Base-by-base conservation (phyloP, 441 rosid genomes). In the Sinapis alba region DNA sequence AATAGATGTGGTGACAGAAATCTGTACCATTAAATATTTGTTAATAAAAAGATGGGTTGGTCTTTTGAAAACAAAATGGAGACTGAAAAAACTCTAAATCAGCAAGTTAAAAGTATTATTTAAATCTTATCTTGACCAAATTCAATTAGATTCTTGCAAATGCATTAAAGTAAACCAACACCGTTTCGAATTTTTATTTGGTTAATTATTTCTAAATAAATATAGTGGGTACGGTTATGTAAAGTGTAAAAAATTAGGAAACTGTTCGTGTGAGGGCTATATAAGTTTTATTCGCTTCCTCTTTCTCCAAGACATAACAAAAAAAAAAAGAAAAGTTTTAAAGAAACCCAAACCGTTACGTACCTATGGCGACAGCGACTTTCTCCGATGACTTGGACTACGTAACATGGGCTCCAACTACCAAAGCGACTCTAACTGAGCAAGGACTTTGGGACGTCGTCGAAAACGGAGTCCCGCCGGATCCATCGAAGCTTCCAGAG, bases 401-500 rank as follows among this genome's bases (percentile, higher is more conserved):
- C 2, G 45, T 41, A 59, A 6, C 27, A 2, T 70, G 65, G 73
- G 64, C 58, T 59, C 57, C 7, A 6, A 3, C 3, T 2, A 1
- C 7, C 4, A 59, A 69, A 58, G 18, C 50, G 50, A n/a, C 7
- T 1, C 19, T 69, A 12, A 6, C 13, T 3, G 41, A 24, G 73
- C 1, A 41, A 58, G 26, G 19, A 38, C 41, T 69, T 58, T 69
- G 73, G 73, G 43, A 58, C 7, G 57, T 58, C 0, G 65, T 69
- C 2, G 64, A 54, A 1, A 57, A 5, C 6, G 72, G 72, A 56
- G 7, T 73, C 66, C 59, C 66, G 0, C 51, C 66, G 3, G 32
- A 73, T 56, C 71, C 59, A 1, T 11, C 65, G 30, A 65, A 73
- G 65, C 13, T 64, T 56, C 58, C 65, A 27, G 65, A 65, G 3